phyloP scores from a whole-genome alignment of 192 early-diverging fungal species.

The Linnemannia zychae region DNA sequence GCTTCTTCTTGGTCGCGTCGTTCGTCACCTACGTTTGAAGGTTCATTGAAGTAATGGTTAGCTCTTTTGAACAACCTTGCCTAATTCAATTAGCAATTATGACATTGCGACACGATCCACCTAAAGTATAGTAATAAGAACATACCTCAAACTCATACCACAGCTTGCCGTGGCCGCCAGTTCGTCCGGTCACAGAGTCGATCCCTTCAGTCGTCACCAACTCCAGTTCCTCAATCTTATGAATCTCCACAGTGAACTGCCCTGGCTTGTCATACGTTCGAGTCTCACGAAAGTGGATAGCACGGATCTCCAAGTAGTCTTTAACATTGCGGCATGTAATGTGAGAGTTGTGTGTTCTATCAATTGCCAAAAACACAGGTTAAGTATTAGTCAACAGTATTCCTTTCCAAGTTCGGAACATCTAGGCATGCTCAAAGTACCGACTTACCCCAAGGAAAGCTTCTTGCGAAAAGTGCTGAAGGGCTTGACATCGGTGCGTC shows the following conservation, averaged over 20 bases:
- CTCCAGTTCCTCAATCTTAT: conserved; percentile 36
- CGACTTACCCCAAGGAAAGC: conserved; percentile 36
- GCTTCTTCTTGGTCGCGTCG: conserved; percentile 6
- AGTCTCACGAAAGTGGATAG: conserved; percentile 30
- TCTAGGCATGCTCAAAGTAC: not conserved
- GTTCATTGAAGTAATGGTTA: too few species aligned
- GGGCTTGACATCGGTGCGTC: conserved; percentile 49
- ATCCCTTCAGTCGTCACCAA: conserved; percentile 14
- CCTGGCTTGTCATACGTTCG: conserved; percentile 24
- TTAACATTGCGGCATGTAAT: conserved; percentile 39
- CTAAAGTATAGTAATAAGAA: not conserved
- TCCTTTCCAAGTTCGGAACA: not conserved
- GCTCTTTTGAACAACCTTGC: too few species aligned
- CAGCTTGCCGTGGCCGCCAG: conserved; percentile 11
- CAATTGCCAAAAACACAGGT: not conserved
- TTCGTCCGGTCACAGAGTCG: conserved; percentile 25
- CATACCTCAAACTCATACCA: conserved; percentile 55
- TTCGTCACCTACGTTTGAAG: conserved; percentile 34
- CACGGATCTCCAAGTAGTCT: conserved; percentile 17
- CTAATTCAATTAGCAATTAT: too few species aligned
- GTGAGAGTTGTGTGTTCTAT: conserved; percentile 40
- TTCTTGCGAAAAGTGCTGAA: conserved; percentile 40
- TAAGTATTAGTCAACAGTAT: not conserved
- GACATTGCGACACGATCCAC: not conserved
- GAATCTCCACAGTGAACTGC: conserved; percentile 16